Evolutionary conservation across 2,329 filamentous ascomycete genomes (phyloP).

Genomic region (Colletotrichum camelliae): DNA sequence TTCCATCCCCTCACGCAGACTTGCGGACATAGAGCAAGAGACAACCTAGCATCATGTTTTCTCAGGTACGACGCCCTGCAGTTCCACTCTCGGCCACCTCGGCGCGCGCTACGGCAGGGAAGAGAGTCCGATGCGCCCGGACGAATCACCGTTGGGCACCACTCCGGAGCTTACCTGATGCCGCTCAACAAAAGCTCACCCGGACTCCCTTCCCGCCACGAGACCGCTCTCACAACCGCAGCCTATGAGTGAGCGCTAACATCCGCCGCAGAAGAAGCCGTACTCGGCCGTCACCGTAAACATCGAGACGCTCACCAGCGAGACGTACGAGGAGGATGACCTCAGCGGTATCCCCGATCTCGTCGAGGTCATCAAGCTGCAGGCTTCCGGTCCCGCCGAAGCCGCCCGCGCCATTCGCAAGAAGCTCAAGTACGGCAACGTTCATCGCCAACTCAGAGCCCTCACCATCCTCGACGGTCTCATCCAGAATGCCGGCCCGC

Average conservation of each 20-base stretch:
- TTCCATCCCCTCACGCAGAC: background rate
- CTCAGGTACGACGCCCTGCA: background rate
- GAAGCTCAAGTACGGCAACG: constrained; percentile 97
- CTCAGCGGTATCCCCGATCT: constrained; percentile 91
- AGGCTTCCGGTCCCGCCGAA: constrained; percentile 84
- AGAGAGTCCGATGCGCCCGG: background rate
- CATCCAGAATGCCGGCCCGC: constrained; percentile 89
- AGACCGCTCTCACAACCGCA: background rate
- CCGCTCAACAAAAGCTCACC: background rate
- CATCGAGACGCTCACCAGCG: constrained; percentile 88
- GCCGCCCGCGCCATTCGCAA: constrained; percentile 92
- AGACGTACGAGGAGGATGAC: constrained; percentile 90
- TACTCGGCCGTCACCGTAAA: constrained; percentile 94
- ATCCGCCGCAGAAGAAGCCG: constrained; percentile 62
- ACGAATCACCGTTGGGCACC: background rate
- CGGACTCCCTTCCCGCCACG: background rate
- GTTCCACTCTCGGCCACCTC: background rate
- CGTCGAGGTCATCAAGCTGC: constrained; percentile 91
- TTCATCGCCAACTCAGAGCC: constrained; percentile 90
- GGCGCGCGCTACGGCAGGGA: background rate
- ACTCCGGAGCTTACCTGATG: background rate
- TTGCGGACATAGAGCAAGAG: background rate
- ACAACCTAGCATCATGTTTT: background rate
- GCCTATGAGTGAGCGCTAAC: background rate
- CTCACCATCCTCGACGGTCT: constrained; percentile 89